Evolutionary conservation across 768 basidiomycete genomes (phyloP).

Genomic region (Agaricus subrufescens): DNA sequence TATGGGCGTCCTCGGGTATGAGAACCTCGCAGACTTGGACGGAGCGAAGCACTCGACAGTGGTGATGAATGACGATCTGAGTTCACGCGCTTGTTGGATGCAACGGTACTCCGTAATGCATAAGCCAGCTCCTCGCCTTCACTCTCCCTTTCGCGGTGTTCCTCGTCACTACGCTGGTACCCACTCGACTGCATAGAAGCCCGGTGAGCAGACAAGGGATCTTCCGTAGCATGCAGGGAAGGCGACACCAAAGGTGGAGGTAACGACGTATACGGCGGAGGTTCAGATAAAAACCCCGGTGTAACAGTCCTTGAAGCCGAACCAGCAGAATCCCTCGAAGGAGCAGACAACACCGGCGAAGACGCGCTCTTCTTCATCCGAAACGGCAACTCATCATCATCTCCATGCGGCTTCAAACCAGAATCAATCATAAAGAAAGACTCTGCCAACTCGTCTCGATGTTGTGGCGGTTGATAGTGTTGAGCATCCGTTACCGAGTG

Average conservation of each 20-base stretch:
- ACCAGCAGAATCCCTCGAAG: neutral
- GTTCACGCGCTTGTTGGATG: neutral
- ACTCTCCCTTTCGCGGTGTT: neutral
- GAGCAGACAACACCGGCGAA: neutral
- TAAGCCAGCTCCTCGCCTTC: neutral
- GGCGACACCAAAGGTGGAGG: neutral
- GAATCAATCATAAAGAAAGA: too few relatives aligned
- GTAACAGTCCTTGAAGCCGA: neutral
- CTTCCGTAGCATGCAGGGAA: neutral
- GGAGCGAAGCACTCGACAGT: neutral
- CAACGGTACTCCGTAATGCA: neutral
- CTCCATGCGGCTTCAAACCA: too few relatives aligned
- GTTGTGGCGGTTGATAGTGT: too few relatives aligned
- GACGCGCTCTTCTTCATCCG: too few relatives aligned
- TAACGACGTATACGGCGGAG: slow-evolving; percentile 4
- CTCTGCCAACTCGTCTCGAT: too few relatives aligned
- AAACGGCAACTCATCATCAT: too few relatives aligned
- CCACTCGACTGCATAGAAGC: neutral
- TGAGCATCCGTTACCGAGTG: too few relatives aligned
- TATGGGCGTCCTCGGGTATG: neutral
- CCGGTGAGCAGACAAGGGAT: neutral
- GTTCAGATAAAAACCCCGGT: neutral
- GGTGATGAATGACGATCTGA: neutral
- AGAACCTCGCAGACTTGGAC: neutral
- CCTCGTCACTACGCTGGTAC: neutral